Base-by-base conservation (phyloP, 306 rosid species). In the Lathyrus sativus region DNA sequence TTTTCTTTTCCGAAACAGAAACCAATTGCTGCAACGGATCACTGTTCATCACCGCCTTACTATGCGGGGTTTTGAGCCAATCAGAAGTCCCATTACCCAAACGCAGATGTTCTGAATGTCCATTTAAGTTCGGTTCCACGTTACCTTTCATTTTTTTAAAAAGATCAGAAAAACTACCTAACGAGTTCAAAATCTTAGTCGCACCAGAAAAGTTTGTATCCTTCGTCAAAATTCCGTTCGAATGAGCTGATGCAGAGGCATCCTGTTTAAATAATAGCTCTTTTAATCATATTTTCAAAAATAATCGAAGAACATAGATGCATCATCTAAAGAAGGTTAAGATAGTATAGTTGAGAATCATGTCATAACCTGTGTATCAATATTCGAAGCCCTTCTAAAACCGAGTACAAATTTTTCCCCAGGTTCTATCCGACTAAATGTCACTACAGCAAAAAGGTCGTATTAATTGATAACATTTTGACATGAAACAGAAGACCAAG, bases 351-450 rank as follows among this genome's bases (percentile, higher is more conserved):
- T 42, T 58, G 65, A 49, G 53, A 62, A 54, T 76, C 62, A 43
- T 59, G 35, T 69, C 70, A 67, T 37, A 65, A 93, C 99, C 97
- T 82, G 96, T 31, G 77, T 22, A 78, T 86, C 87, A n/a, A 6
- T 48, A 71, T 70, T 83, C 19, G 89, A 70, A 46, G 96, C 85
- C 84, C 73, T 93, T 67, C 99, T 89, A 74, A 75, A 90, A 18
- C 99, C 99, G 82, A 93, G 68, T 55, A 90, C 83, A 79, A 90
- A 87, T 76, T 84, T 87, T 45, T 84, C 87, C 68, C 90, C 97
- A 22, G 97, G 90, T 73, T 86, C 95, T 76, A 85, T 84, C 74
- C 91, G 86, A 75, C 96, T 86, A 75, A 93, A 93, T 28, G 82
- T 90, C 55, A 93, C 99, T 93, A 91, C 80, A 80, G 17, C 10